A percentile compares a stretch with the other conserved stretches of the same genome.
phyloP scores from a whole-genome alignment of 345 rosid genomes.

The Eucalyptus sp. region DNA sequence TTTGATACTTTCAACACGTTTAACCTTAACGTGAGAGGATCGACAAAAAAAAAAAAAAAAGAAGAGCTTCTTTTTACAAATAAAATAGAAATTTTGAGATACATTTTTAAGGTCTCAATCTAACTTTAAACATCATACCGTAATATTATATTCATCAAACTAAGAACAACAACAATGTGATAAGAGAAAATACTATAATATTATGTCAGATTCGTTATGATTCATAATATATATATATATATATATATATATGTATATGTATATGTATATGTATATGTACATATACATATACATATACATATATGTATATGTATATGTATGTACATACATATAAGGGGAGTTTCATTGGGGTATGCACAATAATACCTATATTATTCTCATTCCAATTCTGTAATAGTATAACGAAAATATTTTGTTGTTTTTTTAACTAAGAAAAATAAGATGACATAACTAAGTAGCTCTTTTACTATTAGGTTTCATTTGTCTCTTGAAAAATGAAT shows the following conservation, averaged over 20 bases:
- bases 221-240: not conserved
- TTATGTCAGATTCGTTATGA: not conserved
- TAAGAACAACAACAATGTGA: not conserved
- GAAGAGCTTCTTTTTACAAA: not conserved
- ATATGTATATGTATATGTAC: too few species aligned
- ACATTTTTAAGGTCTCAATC: not conserved
- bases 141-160: not conserved
- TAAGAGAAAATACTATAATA: not conserved
- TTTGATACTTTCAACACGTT: not conserved
- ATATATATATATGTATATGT: too few species aligned
- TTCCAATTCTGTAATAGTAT: not conserved
- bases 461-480: not conserved
- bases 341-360: not conserved
- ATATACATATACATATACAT: fast-evolving
- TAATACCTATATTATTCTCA: not conserved
- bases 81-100: not conserved
- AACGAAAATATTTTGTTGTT: not conserved
- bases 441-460: not conserved
- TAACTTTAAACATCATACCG: not conserved
- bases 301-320: too few species aligned
- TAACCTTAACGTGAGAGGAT: not conserved
- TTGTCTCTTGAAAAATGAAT: not conserved
- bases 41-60: not conserved
- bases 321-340: not conserved
- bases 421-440: not conserved